Evolutionary conservation across 768 basidiomycete species (phyloP).

Genomic region (Favolaschia claudopus): DNA sequence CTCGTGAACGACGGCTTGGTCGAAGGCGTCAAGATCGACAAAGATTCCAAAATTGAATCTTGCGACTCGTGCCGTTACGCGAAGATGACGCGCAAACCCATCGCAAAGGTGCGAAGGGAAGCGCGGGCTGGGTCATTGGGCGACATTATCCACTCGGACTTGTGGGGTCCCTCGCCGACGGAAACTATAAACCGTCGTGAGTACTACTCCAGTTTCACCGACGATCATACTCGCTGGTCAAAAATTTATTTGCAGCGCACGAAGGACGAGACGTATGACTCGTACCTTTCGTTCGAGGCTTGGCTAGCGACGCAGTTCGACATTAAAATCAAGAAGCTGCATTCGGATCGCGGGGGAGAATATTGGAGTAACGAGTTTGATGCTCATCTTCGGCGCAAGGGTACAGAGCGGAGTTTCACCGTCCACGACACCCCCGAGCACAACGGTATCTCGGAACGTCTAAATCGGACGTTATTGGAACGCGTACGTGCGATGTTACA

Average conservation of each 20-base stretch:
- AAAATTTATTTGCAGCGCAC: constrained; percentile 31
- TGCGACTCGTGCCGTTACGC: constrained; percentile 41
- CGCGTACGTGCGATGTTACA: constrained; percentile 37
- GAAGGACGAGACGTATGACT: constrained; percentile 38
- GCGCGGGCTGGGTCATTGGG: constrained; percentile 33
- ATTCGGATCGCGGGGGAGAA: constrained; percentile 38
- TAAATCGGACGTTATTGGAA: constrained; percentile 35
- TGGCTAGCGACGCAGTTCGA: constrained; percentile 35
- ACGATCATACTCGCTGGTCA: constrained; percentile 38
- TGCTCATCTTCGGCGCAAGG: constrained; percentile 24
- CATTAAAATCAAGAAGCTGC: constrained; percentile 33
- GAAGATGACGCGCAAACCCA: constrained; percentile 35
- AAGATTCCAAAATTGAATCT: constrained; percentile 25
- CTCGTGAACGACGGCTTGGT: constrained; percentile 33
- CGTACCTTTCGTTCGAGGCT: constrained; percentile 36
- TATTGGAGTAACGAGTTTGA: constrained; percentile 31
- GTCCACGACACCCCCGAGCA: too few species aligned
- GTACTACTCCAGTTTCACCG: constrained; percentile 45
- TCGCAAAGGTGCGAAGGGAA: constrained; percentile 32
- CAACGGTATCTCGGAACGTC: constrained; percentile 39
- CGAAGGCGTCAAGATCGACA: constrained; percentile 30
- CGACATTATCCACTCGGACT: constrained; percentile 42
- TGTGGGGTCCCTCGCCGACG: constrained; percentile 46
- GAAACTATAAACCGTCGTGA: constrained; percentile 25
- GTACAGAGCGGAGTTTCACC: constrained; percentile 28